phyloP scores from a whole-genome alignment of 1,139 yeast genomes.

The Yarrowia galli region DNA sequence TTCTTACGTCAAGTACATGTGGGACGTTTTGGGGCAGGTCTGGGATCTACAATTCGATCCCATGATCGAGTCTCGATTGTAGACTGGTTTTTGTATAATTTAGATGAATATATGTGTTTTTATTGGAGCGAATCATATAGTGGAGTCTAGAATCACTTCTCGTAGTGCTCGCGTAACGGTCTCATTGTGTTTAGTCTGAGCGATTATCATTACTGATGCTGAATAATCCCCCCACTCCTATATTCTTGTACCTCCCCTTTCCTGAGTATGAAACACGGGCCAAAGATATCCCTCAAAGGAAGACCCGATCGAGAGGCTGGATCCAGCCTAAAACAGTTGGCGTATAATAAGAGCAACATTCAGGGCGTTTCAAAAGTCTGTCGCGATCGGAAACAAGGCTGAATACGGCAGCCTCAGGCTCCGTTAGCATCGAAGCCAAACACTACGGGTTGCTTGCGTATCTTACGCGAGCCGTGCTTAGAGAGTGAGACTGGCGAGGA shows the following conservation, averaged over 20 bases:
- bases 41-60: conserved; percentile 55
- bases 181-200: no score
- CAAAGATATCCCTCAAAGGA: neutral
- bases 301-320: neutral
- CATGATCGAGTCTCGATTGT: conserved; percentile 23
- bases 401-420: neutral
- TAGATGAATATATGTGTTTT: conserved; percentile 20
- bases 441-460: neutral
- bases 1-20: conserved; percentile 73
- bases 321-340: neutral
- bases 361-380: neutral
- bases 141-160: no score
- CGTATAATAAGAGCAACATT: conserved; percentile 9
- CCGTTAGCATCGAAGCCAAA: neutral
- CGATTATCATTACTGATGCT: no score
- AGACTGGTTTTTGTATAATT: conserved; percentile 11
- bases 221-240: no score
- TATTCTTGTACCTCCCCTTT: no score
- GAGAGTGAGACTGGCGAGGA: neutral
- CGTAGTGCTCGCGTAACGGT: no score
- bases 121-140: no score
- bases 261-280: neutral
- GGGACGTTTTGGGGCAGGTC: conserved; percentile 73
- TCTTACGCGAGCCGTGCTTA: neutral
- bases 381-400: conserved; percentile 3